Evolutionary conservation across 805 yeast species (phyloP).

Genomic region (Candida adriatica): DNA sequence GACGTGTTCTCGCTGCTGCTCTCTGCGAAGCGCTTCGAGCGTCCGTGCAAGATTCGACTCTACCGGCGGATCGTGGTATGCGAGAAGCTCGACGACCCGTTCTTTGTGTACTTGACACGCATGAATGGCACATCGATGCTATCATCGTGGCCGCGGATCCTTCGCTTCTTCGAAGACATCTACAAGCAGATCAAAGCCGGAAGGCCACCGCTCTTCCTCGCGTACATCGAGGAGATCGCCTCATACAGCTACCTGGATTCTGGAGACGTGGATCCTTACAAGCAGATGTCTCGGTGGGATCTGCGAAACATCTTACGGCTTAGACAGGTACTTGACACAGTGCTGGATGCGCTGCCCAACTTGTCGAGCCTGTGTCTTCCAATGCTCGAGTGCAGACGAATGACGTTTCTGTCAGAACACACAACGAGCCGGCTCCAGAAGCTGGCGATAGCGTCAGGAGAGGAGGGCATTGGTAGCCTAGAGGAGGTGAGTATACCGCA

Average conservation of each 20-base stretch:
- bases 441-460: too few relatives aligned
- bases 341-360: slow-evolving; percentile 7
- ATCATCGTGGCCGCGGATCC: slow-evolving; percentile 11
- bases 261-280: slow-evolving; percentile 15
- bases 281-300: slow-evolving; percentile 9
- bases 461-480: too few relatives aligned
- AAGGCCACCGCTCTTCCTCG: slow-evolving; percentile 2
- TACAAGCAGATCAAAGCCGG: slow-evolving; percentile 3
- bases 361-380: background rate
- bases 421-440: too few relatives aligned
- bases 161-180: slow-evolving; percentile 12
- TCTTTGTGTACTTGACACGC: slow-evolving; percentile 4
- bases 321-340: slow-evolving; percentile 19
- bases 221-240: slow-evolving; percentile 16
- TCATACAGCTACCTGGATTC: slow-evolving; percentile 19
- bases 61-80: slow-evolving; percentile 17
- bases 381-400: background rate
- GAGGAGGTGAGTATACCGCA: background rate
- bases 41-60: slow-evolving; percentile 15
- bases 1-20: slow-evolving; percentile 14
- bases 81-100: slow-evolving; percentile 20
- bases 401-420: background rate
- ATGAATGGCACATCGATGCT: slow-evolving; percentile 2
- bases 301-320: slow-evolving; percentile 11
- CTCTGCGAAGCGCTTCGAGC: slow-evolving; percentile 9